Conservation (phyloP, 2,329 filamentous ascomycete genomes). For the Hymenoscyphus fraxineus region DNA sequence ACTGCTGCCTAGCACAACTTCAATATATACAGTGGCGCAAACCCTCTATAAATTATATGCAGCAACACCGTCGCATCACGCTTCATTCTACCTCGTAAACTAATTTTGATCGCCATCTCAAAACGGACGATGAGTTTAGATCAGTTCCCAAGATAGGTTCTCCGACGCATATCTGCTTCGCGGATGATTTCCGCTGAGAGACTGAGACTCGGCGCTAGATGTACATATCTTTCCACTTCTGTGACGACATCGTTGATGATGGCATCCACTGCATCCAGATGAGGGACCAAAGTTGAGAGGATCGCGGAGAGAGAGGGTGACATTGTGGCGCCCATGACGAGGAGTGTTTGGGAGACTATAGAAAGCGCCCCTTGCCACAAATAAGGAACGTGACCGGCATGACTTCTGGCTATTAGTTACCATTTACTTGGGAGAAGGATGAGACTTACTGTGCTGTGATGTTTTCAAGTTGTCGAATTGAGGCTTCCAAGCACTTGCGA, state of each 20-base stretch:
- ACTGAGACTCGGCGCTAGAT: conserved; percentile 70
- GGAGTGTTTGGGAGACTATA: conserved; percentile 75
- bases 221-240: conserved; percentile 70
- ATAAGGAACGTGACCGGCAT: conserved; percentile 80
- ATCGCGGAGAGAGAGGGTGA: conserved; percentile 66
- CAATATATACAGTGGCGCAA: background rate
- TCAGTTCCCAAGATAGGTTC: conserved; percentile 47
- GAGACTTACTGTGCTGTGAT: conserved; percentile 67
- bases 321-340: conserved; percentile 83
- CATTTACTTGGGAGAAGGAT: background rate
- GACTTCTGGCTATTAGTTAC: conserved; percentile 44
- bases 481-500: conserved; percentile 76
- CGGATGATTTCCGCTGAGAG: conserved; percentile 77
- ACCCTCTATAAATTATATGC: background rate
- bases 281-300: conserved; percentile 54
- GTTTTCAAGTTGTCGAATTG: conserved; percentile 74
- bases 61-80: background rate
- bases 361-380: conserved; percentile 81
- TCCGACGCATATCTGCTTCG: conserved; percentile 70
- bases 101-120: background rate
- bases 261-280: conserved; percentile 61
- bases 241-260: conserved; percentile 75
- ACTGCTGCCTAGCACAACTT: background rate
- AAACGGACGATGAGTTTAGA: background rate
- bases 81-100: background rate